Conservation (phyloP, 192 early-diverging fungal species). For the Pecoramyces ruminantium region DNA sequence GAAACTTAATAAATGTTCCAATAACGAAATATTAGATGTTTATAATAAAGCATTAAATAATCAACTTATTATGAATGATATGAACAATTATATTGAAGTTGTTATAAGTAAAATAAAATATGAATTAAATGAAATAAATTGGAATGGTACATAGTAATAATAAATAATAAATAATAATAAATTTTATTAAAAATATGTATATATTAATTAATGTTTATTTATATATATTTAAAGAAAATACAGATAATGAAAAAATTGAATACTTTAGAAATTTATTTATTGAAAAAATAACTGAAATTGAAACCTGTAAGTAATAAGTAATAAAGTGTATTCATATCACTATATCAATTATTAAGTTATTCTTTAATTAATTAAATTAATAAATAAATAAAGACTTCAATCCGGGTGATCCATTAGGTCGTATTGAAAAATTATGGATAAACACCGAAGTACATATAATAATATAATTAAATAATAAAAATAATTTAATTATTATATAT, state of each 20-base stretch:
- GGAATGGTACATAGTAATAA: neutral
- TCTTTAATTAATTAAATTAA: no score
- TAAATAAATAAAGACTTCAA: neutral
- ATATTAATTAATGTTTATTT: neutral
- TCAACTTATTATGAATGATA: neutral
- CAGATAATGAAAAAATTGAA: neutral
- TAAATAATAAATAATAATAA: no score
- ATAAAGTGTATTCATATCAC: no score
- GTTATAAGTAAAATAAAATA: neutral
- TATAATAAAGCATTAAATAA: neutral
- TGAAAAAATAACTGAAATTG: neutral
- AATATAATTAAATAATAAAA: no score
- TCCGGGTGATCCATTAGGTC: neutral
- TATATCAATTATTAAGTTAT: no score
- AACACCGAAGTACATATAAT: neutral
- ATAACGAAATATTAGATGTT: neutral
- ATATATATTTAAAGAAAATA: neutral
- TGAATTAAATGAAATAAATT: neutral
- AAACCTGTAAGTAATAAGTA: neutral
- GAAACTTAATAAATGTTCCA: neutral
- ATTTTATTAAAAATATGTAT: neutral
- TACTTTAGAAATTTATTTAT: neutral
- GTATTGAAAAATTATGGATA: neutral
- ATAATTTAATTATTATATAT: no score
- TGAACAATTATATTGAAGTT: neutral